Base-by-base conservation (phyloP, 805 yeast genomes). In the Wickerhamomyces mucosus region DNA sequence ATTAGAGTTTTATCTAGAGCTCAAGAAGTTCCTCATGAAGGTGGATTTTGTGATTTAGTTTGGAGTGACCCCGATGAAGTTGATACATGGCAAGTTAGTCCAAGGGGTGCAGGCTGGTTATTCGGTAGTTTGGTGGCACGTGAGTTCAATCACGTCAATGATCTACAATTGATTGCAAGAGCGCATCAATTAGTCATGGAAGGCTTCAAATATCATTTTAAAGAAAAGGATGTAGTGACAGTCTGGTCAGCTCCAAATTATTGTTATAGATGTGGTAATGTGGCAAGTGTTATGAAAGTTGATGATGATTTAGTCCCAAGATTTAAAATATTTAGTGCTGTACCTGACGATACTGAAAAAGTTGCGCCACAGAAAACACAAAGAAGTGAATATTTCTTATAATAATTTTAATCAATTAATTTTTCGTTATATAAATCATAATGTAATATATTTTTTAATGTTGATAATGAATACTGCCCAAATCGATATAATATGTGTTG, bases 101-200 rank as follows among this genome's bases (percentile, higher is more conserved):
- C 96, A 20, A 72, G 98, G 51, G 98, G 98, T 39, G 98, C 98
- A 0, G 98, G 98, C 10, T 89, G 97, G 97, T 61, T 89, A 32
- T 89, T 89, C 55, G 98, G 98, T 16, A 73, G 86, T 27, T 80
- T 81, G 54, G 96, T 92, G 16, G 92, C 95, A 13, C 64, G 96
- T 36, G 97, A 92, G 57, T 92, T 92, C 61, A 92, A 89, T 59
- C 95, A 92, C 56, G 94, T 89, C 34, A 89, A 92, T 55, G 86
- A 86, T 42, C 64, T 92, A 39, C 75, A 74, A 42, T 63, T 89
- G 44, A 86, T 89, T 36, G 96, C 98, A 9, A 70, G 98, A 47
- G 97, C 97, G 0, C 98, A 89, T 61, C 98, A 89, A 59, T 72
- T 89, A 56, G 97, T 92, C 15, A 94, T 92, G 96, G 98, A 89